phyloP scores from a whole-genome alignment of 2,329 filamentous ascomycete species.

The Fusarium drepaniforme region DNA sequence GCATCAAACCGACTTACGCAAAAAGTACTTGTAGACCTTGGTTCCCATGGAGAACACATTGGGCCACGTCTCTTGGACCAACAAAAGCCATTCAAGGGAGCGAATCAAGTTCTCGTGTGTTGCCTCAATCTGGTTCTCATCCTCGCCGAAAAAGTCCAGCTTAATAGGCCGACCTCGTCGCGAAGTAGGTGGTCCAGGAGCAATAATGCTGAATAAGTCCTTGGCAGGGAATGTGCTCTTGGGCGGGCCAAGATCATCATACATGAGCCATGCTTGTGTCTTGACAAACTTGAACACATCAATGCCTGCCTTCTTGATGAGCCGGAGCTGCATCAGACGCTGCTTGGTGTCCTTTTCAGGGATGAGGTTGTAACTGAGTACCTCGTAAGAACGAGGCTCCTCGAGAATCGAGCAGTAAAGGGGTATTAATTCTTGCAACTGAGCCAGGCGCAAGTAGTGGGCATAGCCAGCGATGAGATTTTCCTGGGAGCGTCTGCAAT shows the following conservation, averaged over 20 bases:
- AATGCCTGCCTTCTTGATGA: conserved; percentile 82
- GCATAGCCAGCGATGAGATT: conserved; percentile 87
- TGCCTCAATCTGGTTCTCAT: conserved; percentile 64
- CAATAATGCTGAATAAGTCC: conserved; percentile 64
- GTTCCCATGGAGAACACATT: conserved; percentile 77
- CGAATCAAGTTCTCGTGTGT: conserved; percentile 81
- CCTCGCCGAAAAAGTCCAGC: conserved; percentile 77
- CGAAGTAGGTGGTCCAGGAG: conserved; percentile 49
- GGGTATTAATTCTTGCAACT: conserved; percentile 83
- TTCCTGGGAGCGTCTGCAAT: conserved; percentile 67
- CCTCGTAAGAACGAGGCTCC: conserved; percentile 72
- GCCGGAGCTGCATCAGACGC: conserved; percentile 75
- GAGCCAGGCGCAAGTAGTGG: conserved; percentile 78
- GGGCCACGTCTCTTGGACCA: conserved; percentile 79
- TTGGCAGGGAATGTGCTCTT: conserved; percentile 53
- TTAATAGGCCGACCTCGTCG: conserved; percentile 72
- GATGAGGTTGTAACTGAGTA: conserved; percentile 82
- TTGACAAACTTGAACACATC: conserved; percentile 80
- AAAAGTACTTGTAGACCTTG: conserved; percentile 84
- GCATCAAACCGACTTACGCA: conserved; percentile 70
- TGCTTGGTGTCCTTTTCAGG: conserved; percentile 75
- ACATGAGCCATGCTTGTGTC: conserved; percentile 70
- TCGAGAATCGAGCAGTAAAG: conserved; percentile 87
- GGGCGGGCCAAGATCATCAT: conserved; percentile 58
- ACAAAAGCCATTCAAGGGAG: conserved; percentile 86